phyloP scores from a whole-genome alignment of 805 yeast species.

The Lachancea quebecensis region DNA sequence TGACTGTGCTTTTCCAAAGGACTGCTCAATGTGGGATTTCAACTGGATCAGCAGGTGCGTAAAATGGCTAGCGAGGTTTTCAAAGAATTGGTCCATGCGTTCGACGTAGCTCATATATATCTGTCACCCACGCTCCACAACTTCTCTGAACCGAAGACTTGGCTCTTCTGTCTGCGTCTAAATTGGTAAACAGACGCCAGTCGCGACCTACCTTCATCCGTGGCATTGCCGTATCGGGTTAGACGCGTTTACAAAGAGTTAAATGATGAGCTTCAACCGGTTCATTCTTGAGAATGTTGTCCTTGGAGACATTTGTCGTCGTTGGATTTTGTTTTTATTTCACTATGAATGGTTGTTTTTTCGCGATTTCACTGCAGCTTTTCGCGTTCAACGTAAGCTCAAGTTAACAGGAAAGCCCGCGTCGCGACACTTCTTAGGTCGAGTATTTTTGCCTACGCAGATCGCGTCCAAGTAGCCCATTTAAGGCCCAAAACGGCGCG shows the following conservation, averaged over 20 bases:
- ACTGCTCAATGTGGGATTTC: neutral
- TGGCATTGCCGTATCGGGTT: conserved; percentile 6
- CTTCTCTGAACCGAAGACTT: neutral
- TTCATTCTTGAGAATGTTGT: neutral
- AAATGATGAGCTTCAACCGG: neutral
- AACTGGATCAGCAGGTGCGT: neutral
- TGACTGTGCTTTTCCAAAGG: neutral
- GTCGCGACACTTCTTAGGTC: too few species aligned
- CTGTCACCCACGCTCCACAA: neutral
- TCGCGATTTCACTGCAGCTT: neutral
- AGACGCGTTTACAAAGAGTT: neutral
- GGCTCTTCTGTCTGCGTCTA: conserved; percentile 1
- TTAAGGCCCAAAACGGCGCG: too few species aligned
- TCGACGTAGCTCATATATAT: neutral
- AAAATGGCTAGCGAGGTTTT: neutral
- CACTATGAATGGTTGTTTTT: neutral
- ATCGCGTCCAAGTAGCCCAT: too few species aligned
- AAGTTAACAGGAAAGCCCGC: too few species aligned
- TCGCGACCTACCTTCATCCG: neutral
- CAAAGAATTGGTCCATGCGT: neutral
- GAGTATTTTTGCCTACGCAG: too few species aligned
- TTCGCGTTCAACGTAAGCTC: neutral
- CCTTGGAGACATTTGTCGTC: neutral
- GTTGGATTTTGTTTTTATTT: neutral
- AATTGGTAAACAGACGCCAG: conserved; percentile 3